Percentiles rank a stretch among this genome's conserved stretches.
Evolutionary conservation across 805 yeast species (phyloP).

Genomic region (Metschnikowia aberdeeniae): DNA sequence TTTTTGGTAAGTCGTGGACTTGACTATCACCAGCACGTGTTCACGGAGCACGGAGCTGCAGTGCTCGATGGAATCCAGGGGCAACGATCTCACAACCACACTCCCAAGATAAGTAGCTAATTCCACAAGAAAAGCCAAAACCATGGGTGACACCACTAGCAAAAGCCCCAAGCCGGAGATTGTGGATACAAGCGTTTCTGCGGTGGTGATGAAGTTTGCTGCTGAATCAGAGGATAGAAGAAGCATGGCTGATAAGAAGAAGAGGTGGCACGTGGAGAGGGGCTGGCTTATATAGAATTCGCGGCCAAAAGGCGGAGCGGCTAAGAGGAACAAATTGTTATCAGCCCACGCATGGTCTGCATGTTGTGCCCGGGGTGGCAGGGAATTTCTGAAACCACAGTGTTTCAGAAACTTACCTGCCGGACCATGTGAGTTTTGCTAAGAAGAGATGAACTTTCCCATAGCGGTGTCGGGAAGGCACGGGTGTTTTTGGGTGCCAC

Average conservation of each 20-base stretch:
- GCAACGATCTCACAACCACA: neutral
- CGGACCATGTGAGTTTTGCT: no score
- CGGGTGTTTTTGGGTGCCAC: no score
- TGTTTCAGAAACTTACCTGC: no score
- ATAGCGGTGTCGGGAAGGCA: no score
- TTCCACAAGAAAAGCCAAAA: neutral
- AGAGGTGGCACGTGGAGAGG: no score
- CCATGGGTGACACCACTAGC: neutral
- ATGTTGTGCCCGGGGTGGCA: no score
- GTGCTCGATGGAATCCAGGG: neutral
- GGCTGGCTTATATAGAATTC: no score
- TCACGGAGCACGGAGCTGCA: neutral
- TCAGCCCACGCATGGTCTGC: no score
- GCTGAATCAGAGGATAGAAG: neutral
- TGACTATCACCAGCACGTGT: neutral
- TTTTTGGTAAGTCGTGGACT: neutral
- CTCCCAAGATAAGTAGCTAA: constrained; percentile 2
- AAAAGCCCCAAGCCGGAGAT: neutral
- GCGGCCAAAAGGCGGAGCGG: no score
- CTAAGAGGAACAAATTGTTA: no score
- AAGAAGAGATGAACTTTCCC: no score
- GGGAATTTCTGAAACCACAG: no score
- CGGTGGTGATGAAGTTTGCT: neutral
- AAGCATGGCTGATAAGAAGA: neutral
- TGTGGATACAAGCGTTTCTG: neutral